These are phyloP conservation scores for Irpex rosettiformis DNA, from an alignment of 1,284 basidiomycete genomes.

Conservation along the genomic window DNA sequence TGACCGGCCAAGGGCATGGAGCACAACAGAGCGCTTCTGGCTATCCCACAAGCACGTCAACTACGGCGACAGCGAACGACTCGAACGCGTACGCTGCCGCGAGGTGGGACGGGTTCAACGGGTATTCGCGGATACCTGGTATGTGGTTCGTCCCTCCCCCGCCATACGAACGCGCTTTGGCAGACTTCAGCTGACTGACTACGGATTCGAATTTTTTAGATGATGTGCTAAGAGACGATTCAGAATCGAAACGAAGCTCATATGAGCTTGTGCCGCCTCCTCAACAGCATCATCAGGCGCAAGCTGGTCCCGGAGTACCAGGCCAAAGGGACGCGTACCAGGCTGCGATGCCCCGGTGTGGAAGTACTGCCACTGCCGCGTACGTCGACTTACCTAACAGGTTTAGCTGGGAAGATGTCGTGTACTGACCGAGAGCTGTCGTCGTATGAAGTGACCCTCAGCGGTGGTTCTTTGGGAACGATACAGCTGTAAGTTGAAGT, in stretches of 20 bases:
- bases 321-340: background rate
- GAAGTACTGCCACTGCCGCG: background rate
- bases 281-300: background rate
- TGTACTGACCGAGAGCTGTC: background rate
- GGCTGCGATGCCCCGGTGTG: background rate
- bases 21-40: too few relatives aligned
- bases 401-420: background rate
- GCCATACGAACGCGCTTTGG: background rate
- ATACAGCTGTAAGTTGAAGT: background rate
- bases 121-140: slow-evolving; percentile 9
- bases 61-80: background rate
- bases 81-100: background rate
- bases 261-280: background rate
- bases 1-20: background rate
- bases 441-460: background rate
- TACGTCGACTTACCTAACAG: background rate
- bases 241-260: background rate
- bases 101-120: slow-evolving; percentile 12
- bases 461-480: background rate
- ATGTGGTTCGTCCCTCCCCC: slow-evolving; percentile 4
- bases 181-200: background rate
- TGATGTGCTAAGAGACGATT: background rate
- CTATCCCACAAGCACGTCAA: background rate
- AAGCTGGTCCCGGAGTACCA: background rate
- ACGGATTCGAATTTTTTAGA: background rate